Conservation (phyloP, 1,284 basidiomycete genomes). For the Tilletia horrida region DNA sequence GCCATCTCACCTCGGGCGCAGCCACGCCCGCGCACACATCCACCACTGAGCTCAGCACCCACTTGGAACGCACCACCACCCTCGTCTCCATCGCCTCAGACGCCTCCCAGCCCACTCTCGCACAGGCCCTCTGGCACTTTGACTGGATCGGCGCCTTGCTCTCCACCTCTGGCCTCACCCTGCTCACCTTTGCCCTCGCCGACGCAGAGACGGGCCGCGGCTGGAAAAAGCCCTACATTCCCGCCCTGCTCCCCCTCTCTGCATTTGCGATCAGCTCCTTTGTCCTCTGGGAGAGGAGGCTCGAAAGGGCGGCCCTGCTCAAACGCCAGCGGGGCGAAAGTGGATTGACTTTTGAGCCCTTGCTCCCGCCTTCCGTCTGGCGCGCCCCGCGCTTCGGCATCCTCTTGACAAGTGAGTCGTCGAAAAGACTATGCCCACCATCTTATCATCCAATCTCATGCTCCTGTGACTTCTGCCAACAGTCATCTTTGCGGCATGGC, state of each 20-base stretch:
- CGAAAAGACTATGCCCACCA: no score
- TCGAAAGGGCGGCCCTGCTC: slow-evolving; percentile 60
- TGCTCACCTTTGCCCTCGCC: slow-evolving; percentile 75
- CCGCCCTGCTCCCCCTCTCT: slow-evolving; percentile 65
- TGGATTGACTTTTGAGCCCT: slow-evolving; percentile 21
- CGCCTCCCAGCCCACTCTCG: slow-evolving; percentile 15
- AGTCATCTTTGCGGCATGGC: slow-evolving; percentile 70
- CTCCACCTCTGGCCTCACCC: slow-evolving; percentile 70
- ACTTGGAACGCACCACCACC: slow-evolving; percentile 18
- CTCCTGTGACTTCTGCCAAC: not conserved
- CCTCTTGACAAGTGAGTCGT: slow-evolving; percentile 61
- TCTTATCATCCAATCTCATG: no score
- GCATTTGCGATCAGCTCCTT: slow-evolving; percentile 65
- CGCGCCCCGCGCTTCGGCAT: slow-evolving; percentile 50
- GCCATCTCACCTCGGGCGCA: slow-evolving; percentile 2
- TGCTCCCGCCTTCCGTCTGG: slow-evolving; percentile 46
- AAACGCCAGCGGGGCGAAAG: slow-evolving; percentile 23
- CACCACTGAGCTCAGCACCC: slow-evolving; percentile 3
- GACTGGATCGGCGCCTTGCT: slow-evolving; percentile 79
- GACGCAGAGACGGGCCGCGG: slow-evolving; percentile 68
- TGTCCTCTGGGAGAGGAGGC: slow-evolving; percentile 67
- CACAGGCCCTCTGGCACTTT: slow-evolving; percentile 53
- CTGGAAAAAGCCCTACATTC: slow-evolving; percentile 66
- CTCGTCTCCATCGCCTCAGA: slow-evolving; percentile 10
- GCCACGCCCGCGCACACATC: not conserved